Conservation (phyloP, 163 green algal species). For the Scenedesmus sp. region DNA sequence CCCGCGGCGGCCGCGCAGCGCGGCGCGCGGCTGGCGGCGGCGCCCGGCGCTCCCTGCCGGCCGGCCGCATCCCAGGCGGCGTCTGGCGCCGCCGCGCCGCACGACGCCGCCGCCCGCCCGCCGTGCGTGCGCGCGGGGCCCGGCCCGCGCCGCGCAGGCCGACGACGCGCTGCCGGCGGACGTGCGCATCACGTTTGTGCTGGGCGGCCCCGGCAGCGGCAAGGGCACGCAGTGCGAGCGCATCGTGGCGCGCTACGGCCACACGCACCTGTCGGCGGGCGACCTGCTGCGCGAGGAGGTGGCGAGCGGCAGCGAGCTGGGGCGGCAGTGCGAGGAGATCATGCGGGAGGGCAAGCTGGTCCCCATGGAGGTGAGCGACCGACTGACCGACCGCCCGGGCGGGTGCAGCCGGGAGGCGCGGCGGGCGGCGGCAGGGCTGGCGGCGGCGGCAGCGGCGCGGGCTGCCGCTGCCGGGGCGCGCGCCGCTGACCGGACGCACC, state of each 20-base stretch:
- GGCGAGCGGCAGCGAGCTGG: constrained; percentile 64
- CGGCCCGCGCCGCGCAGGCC: no score
- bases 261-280: constrained; percentile 79
- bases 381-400: no score
- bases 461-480: neutral
- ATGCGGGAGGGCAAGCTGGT: constrained; percentile 85
- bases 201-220: constrained; percentile 73
- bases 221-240: constrained; percentile 85
- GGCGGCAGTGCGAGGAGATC: constrained; percentile 76
- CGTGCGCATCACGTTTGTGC: constrained; percentile 59
- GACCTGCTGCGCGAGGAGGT: constrained; percentile 85
- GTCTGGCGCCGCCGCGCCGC: no score
- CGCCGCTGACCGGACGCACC: neutral
- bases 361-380: constrained; percentile 54
- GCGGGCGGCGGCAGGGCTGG: neutral
- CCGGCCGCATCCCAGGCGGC: no score
- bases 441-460: neutral
- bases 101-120: no score
- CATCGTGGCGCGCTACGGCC: constrained; percentile 75
- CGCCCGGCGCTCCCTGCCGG: no score
- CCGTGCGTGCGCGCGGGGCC: no score
- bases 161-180: neutral
- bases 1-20: no score
- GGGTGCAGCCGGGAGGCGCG: neutral
- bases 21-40: no score